These are phyloP conservation scores for Endocarpon pusillum DNA, from an alignment of 495 filamentous ascomycete species.

Conservation along the genomic window DNA sequence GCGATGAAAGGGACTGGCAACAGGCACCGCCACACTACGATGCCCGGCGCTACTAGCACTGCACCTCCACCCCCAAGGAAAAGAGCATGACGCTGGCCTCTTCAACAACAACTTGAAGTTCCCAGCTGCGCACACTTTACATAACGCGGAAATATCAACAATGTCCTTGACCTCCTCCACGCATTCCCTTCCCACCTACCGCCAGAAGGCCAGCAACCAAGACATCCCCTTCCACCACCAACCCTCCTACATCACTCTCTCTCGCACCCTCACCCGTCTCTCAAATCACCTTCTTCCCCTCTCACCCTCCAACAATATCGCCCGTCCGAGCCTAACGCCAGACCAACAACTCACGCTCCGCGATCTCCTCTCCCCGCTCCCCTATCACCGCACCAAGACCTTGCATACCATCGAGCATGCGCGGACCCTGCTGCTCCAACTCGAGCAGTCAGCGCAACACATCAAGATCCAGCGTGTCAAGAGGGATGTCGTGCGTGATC, in stretches of 20 bases:
- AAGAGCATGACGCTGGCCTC: too few relatives aligned
- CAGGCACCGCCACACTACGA: too few relatives aligned
- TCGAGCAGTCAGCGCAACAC: constrained; percentile 54
- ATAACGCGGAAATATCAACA: too few relatives aligned
- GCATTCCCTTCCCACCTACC: too few relatives aligned
- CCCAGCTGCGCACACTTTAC: too few relatives aligned
- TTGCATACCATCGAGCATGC: constrained; percentile 66
- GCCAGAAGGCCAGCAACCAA: too few relatives aligned
- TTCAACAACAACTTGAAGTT: too few relatives aligned
- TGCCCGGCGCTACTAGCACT: too few relatives aligned
- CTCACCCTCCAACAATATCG: constrained; percentile 36
- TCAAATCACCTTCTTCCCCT: constrained; percentile 55
- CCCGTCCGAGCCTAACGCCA: not conserved
- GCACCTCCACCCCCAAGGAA: too few relatives aligned
- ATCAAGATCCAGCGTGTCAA: constrained; percentile 48
- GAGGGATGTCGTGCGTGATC: constrained; percentile 47
- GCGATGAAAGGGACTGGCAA: too few relatives aligned
- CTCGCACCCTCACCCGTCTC: constrained; percentile 55
- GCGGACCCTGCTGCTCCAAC: constrained; percentile 49
- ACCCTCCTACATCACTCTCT: constrained; percentile 39
- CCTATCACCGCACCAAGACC: constrained; percentile 48
- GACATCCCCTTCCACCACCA: constrained; percentile 12
- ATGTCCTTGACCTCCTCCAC: too few relatives aligned
- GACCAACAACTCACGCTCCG: constrained; percentile 37
- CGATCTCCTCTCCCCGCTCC: constrained; percentile 49